These are phyloP conservation scores for Mucor sp. DNA, from an alignment of 371 early-diverging fungal species.

Conservation along the genomic window DNA sequence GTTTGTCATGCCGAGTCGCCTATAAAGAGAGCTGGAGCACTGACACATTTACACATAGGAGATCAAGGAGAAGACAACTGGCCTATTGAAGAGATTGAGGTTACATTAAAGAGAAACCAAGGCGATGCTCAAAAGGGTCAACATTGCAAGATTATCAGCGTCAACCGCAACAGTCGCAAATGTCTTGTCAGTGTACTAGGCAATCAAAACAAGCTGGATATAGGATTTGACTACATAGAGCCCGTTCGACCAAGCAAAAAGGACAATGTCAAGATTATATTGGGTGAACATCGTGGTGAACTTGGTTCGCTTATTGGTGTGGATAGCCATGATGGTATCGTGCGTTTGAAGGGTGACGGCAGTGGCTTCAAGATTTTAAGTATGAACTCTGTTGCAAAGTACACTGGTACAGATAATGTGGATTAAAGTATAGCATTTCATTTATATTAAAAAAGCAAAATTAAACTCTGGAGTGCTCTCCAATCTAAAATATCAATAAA, in stretches of 20 bases:
- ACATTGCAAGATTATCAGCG: conserved; percentile 50
- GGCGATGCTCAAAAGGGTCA: conserved; percentile 45
- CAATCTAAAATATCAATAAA: neutral
- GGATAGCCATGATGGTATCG: conserved; percentile 83
- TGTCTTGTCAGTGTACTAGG: conserved; percentile 41
- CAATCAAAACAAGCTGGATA: conserved; percentile 34
- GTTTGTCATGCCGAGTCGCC: conserved; percentile 18
- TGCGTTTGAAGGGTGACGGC: conserved; percentile 63
- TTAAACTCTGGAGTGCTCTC: neutral
- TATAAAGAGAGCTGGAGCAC: neutral
- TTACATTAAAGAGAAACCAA: conserved; percentile 39
- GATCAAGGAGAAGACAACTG: conserved; percentile 53
- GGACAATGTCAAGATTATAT: conserved; percentile 76
- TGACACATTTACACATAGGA: neutral
- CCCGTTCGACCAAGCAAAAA: conserved; percentile 79
- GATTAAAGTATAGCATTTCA: conserved; percentile 11
- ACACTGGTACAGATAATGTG: conserved; percentile 35
- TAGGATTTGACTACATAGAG: conserved; percentile 56
- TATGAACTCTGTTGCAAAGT: conserved; percentile 65
- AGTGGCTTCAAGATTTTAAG: conserved; percentile 66
- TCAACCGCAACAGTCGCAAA: conserved; percentile 47
- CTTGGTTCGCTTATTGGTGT: conserved; percentile 79
- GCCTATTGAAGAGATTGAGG: conserved; percentile 72
- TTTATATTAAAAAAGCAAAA: neutral
- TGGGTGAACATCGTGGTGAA: conserved; percentile 72